Conservation (phyloP, 2,329 filamentous ascomycete species). For the Xylaria sp. region DNA sequence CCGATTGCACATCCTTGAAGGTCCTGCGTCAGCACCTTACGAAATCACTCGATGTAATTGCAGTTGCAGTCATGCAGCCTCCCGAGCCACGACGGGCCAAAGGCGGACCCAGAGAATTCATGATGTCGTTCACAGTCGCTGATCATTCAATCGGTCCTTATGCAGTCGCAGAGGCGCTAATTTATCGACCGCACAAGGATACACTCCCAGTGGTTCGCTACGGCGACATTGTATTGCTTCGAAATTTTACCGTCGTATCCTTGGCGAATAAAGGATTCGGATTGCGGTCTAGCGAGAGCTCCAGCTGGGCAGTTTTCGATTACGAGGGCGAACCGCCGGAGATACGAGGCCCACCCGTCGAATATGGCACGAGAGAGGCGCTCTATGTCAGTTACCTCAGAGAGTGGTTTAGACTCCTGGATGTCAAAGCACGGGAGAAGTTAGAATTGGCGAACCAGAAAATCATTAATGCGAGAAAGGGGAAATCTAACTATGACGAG, state of each 20-base stretch:
- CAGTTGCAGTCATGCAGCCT: slow-evolving; percentile 58
- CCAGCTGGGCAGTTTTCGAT: slow-evolving; percentile 68
- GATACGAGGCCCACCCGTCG: slow-evolving; percentile 65
- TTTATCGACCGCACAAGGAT: slow-evolving; percentile 64
- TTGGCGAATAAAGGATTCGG: slow-evolving; percentile 62
- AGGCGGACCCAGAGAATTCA: slow-evolving; percentile 63
- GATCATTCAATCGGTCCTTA: slow-evolving; percentile 60
- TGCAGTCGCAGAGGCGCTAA: slow-evolving; percentile 58
- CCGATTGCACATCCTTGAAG: slow-evolving; percentile 60
- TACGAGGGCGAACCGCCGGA: slow-evolving; percentile 51
- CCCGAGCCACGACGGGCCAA: slow-evolving; percentile 60
- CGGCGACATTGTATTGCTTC: slow-evolving; percentile 65
- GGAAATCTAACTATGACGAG: slow-evolving; percentile 26
- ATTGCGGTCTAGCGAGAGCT: slow-evolving; percentile 58
- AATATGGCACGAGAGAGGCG: slow-evolving; percentile 57
- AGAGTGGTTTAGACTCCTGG: slow-evolving; percentile 56
- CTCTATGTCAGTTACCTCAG: slow-evolving; percentile 55
- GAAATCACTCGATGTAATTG: slow-evolving; percentile 59
- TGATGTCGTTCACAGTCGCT: slow-evolving; percentile 62
- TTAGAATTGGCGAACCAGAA: slow-evolving; percentile 55
- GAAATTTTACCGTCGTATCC: slow-evolving; percentile 60
- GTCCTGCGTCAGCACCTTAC: slow-evolving; percentile 56
- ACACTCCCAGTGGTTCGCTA: slow-evolving; percentile 59
- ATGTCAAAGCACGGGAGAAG: slow-evolving; percentile 52
- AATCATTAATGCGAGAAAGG: slow-evolving; percentile 38